Percentiles rank a stretch among this genome's conserved stretches.
Evolutionary conservation across 192 early-diverging fungal genomes (phyloP).

Genomic region (Linnemannia schmuckeri): DNA sequence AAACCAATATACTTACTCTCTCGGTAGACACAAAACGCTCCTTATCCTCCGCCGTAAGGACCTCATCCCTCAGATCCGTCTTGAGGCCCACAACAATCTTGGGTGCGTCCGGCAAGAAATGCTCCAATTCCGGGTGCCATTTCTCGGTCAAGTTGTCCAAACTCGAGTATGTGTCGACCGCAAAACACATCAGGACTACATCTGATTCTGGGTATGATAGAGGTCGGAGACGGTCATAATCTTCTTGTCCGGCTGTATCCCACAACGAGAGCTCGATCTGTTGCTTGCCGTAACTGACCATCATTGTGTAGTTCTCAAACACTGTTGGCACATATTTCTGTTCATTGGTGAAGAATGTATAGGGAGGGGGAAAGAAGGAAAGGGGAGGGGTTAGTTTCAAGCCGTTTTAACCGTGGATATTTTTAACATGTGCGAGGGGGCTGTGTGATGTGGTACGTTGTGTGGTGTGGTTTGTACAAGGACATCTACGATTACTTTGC

Average conservation of each 20-base stretch:
- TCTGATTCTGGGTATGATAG: constrained; percentile 78
- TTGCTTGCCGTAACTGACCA: constrained; percentile 66
- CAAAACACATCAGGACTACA: constrained; percentile 77
- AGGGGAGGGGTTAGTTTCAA: background rate
- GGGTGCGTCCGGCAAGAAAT: constrained; percentile 60
- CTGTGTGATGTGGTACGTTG: no score
- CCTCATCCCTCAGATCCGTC: constrained; percentile 52
- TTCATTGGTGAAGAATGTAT: background rate
- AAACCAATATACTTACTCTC: constrained; percentile 17
- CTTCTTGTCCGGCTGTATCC: constrained; percentile 84
- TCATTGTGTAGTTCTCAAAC: constrained; percentile 78
- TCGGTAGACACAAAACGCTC: constrained; percentile 32
- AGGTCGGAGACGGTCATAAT: constrained; percentile 78
- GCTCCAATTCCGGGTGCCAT: constrained; percentile 65
- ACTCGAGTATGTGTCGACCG: constrained; percentile 77
- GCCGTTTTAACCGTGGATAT: background rate
- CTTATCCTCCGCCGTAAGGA: constrained; percentile 24
- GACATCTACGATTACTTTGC: no score
- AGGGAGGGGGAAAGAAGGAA: constrained; percentile 4
- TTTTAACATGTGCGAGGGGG: background rate
- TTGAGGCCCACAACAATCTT: constrained; percentile 67
- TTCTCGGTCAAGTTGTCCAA: constrained; percentile 85
- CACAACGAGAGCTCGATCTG: constrained; percentile 76
- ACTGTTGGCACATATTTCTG: constrained; percentile 80
- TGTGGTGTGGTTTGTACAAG: no score